Percentiles rank a stretch among this genome's conserved stretches.
These are phyloP conservation scores for Yamadazyma conglobata DNA, from an alignment of 1,139 yeast species.

Conservation along the genomic window DNA sequence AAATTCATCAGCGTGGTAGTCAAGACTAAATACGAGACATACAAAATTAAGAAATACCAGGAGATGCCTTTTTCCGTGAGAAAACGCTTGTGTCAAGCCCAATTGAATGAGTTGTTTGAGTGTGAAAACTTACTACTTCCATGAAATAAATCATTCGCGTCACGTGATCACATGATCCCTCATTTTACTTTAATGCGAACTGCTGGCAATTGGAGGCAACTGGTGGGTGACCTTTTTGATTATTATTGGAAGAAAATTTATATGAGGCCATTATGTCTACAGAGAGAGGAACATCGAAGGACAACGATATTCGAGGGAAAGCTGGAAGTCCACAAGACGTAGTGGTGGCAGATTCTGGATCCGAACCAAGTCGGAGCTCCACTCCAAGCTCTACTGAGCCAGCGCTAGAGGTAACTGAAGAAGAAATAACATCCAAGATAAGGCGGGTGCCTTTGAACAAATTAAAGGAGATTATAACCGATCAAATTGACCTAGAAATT, in stretches of 20 bases:
- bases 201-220: too few relatives aligned
- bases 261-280: too few relatives aligned
- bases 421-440: constrained; percentile 18
- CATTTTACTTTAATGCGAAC: too few relatives aligned
- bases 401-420: constrained; percentile 4
- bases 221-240: too few relatives aligned
- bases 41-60: constrained; percentile 10
- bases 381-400: neutral
- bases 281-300: too few relatives aligned
- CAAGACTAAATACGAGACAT: constrained; percentile 9
- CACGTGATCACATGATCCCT: too few relatives aligned
- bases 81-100: constrained; percentile 8
- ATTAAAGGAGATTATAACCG: constrained; percentile 38
- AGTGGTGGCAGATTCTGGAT: too few relatives aligned
- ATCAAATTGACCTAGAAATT: constrained; percentile 66
- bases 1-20: constrained; percentile 5
- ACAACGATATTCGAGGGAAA: too few relatives aligned
- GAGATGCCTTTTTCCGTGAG: constrained; percentile 9
- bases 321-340: too few relatives aligned
- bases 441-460: constrained; percentile 35
- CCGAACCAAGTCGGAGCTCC: too few relatives aligned
- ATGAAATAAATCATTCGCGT: too few relatives aligned
- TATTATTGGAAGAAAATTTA: too few relatives aligned
- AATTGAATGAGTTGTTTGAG: constrained; percentile 10
- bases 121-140: constrained; percentile 4